Conservation (phyloP, 768 basidiomycete genomes). For the Melanogaster broomeanus region DNA sequence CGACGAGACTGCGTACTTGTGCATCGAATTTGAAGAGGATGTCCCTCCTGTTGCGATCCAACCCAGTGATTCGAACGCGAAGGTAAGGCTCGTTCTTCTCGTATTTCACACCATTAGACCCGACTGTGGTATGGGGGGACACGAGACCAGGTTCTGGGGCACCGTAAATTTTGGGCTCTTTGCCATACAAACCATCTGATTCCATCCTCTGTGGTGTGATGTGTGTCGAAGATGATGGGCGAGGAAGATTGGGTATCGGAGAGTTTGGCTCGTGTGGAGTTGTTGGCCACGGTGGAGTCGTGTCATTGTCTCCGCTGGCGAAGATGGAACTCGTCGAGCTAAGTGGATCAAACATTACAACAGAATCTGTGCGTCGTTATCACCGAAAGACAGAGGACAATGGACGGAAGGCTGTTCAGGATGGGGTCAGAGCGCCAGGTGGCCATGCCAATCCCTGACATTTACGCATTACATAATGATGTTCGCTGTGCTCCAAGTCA, state of each 20-base stretch:
- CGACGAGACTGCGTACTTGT: constrained; percentile 56
- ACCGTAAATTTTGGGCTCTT: constrained; percentile 84
- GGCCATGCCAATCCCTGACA: too few relatives aligned
- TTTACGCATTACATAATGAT: too few relatives aligned
- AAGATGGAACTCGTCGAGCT: constrained; percentile 55
- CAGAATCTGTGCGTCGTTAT: not conserved
- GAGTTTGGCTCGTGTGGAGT: constrained; percentile 74
- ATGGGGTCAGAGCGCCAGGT: not conserved
- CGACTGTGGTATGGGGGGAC: constrained; percentile 66
- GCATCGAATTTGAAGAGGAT: constrained; percentile 94
- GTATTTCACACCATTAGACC: constrained; percentile 67
- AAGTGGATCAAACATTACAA: constrained; percentile 73
- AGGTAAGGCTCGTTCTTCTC: constrained; percentile 85
- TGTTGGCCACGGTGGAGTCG: constrained; percentile 74
- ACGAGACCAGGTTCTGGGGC: constrained; percentile 83
- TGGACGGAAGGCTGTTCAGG: not conserved
- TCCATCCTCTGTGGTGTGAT: constrained; percentile 52
- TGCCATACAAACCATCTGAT: constrained; percentile 64
- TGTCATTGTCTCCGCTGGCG: constrained; percentile 47
- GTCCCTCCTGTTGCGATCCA: constrained; percentile 95
- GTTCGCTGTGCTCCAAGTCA: too few relatives aligned
- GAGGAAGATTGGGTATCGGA: constrained; percentile 70
- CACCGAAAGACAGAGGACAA: not conserved
- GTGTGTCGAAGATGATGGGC: constrained; percentile 52
- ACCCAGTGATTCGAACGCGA: constrained; percentile 82